phyloP scores from a whole-genome alignment of 257 asterid species.

The Solanum chilense region DNA sequence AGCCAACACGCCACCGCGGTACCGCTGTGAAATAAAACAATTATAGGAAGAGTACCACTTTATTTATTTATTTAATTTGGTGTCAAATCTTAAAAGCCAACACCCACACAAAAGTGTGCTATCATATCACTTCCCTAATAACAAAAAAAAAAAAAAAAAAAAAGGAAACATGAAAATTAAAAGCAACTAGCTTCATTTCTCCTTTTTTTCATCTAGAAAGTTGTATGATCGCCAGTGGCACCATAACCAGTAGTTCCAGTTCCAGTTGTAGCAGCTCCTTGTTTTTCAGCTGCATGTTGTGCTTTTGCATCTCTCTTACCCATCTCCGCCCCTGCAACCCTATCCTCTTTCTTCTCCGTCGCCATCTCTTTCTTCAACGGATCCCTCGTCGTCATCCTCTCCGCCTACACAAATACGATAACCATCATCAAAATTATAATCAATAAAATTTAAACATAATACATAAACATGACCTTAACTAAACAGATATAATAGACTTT shows the following conservation, averaged over 20 bases:
- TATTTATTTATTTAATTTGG: background rate
- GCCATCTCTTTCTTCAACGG: slow-evolving; percentile 26
- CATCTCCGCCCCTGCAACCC: slow-evolving; percentile 10
- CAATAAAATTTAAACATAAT: too few relatives aligned
- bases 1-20: too few relatives aligned
- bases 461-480: too few relatives aligned
- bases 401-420: background rate
- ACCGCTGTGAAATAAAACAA: background rate
- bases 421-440: too few relatives aligned
- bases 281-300: slow-evolving; percentile 9
- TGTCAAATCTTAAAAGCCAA: background rate
- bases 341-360: slow-evolving; percentile 17
- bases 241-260: background rate
- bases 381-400: slow-evolving; percentile 15
- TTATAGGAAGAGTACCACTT: background rate
- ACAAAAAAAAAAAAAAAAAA: background rate
- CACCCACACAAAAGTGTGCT: background rate
- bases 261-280: background rate
- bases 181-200: background rate
- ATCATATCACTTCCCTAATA: background rate
- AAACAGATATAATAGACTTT: too few relatives aligned
- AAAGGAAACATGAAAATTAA: background rate
- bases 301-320: background rate
- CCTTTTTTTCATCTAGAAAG: background rate
- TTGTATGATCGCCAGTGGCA: background rate